Conservation (phyloP, 2,329 filamentous ascomycete species). For the Lecanicillium sp. region DNA sequence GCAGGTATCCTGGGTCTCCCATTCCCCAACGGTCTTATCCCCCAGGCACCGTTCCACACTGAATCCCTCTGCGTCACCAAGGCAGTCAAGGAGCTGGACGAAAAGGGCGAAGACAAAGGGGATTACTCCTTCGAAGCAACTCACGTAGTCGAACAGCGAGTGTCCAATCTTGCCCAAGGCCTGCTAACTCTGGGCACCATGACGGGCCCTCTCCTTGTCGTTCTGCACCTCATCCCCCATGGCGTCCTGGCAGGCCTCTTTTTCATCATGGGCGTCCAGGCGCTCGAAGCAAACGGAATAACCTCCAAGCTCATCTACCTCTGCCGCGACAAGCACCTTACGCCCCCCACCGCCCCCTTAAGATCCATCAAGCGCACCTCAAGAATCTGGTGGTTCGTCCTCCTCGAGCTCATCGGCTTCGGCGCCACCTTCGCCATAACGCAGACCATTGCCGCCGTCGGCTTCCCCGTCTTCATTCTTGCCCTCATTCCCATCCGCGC, state of each 20-base stretch:
- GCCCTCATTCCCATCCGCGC: constrained; percentile 60
- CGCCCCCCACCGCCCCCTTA: constrained; percentile 51
- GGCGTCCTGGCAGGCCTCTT: constrained; percentile 74
- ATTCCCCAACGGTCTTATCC: constrained; percentile 77
- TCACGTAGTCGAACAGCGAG: constrained; percentile 69
- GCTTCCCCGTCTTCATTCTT: constrained; percentile 70
- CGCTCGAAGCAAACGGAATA: constrained; percentile 69
- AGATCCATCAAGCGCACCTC: constrained; percentile 49
- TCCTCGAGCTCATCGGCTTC: constrained; percentile 61
- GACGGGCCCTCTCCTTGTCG: constrained; percentile 64
- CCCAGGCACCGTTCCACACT: constrained; percentile 78
- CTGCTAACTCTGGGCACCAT: constrained; percentile 73
- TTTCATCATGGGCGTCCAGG: constrained; percentile 79
- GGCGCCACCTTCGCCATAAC: constrained; percentile 76
- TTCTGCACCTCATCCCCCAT: constrained; percentile 71
- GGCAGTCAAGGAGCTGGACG: constrained; percentile 42
- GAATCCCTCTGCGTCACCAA: constrained; percentile 67
- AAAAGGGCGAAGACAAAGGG: constrained; percentile 47
- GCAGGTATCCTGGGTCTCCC: constrained; percentile 70
- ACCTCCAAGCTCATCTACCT: constrained; percentile 68
- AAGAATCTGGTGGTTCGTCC: constrained; percentile 66
- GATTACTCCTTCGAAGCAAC: constrained; percentile 43
- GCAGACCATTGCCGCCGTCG: constrained; percentile 74
- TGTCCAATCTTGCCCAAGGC: constrained; percentile 72
- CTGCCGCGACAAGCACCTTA: constrained; percentile 55